Percentiles rank a stretch among this genome's conserved stretches.
These are phyloP conservation scores for Zymoseptoria tritici DNA, from an alignment of 2,329 filamentous ascomycete genomes.

Conservation along the genomic window DNA sequence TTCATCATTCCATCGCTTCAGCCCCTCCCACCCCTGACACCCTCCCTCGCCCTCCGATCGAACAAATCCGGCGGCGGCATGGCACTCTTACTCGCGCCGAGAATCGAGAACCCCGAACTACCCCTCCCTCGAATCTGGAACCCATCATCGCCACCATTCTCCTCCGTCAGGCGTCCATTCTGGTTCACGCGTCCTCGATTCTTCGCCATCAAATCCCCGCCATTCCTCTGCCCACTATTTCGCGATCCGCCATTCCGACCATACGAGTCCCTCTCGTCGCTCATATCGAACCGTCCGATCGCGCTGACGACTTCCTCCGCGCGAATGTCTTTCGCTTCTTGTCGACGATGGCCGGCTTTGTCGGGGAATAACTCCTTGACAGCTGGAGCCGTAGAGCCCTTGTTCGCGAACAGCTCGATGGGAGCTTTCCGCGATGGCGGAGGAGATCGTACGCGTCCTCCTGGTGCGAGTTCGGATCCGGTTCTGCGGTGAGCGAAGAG, in stretches of 20 bases:
- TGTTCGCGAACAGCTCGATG: slow-evolving; percentile 21
- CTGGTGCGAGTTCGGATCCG: slow-evolving; percentile 7
- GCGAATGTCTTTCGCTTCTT: slow-evolving; percentile 34
- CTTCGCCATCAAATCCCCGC: slow-evolving; percentile 12
- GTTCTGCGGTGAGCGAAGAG: slow-evolving; percentile 31
- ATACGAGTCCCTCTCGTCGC: slow-evolving; percentile 11
- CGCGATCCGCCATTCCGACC: slow-evolving; percentile 10
- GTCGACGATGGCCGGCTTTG: slow-evolving; percentile 37
- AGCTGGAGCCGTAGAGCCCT: slow-evolving; percentile 12
- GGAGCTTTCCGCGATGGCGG: neutral
- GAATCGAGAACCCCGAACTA: slow-evolving; percentile 23
- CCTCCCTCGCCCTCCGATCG: neutral
- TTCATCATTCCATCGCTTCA: neutral
- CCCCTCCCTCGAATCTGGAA: slow-evolving; percentile 31
- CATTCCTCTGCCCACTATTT: slow-evolving; percentile 2
- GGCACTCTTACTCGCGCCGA: slow-evolving; percentile 20
- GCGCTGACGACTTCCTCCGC: slow-evolving; percentile 18
- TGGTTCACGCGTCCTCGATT: slow-evolving; percentile 1
- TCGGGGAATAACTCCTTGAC: slow-evolving; percentile 32
- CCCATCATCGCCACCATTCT: slow-evolving; percentile 12
- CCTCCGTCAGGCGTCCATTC: slow-evolving; percentile 7
- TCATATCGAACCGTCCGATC: slow-evolving; percentile 22
- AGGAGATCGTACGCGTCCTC: slow-evolving; percentile 2
- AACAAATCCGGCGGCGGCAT: neutral
- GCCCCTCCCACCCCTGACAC: neutral